Base-by-base conservation (phyloP, 768 basidiomycete species). In the Lactarius indigo region DNA sequence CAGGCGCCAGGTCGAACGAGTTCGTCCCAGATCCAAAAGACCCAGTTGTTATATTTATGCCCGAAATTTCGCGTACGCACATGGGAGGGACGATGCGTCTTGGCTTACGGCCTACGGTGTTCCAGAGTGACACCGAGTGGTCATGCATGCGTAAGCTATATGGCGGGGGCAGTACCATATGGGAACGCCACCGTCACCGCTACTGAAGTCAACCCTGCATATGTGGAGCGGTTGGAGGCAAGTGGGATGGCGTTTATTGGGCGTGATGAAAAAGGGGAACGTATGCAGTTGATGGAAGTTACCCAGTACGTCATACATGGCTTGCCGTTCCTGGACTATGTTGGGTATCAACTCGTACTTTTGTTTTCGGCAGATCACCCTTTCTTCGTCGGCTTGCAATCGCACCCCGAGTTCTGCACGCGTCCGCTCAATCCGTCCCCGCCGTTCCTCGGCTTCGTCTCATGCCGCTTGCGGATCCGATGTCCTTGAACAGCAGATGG, bases 1-100 rank as follows among this genome's bases (percentile, higher is more conserved):
- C 74, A 91, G 94, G 86, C 64, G 94, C 96, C 6, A 90, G 88
- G 57, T 98, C 96, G 3, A 78, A 86, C 35, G 96, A 99, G 77
- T 91, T 98, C 71, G 77, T 83, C 47, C 74, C 84, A 3, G 76
- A 85, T 1, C 79, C 88, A 2, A 75, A 79, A n/a, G 80, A 89
- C 69, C 91, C 90, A 0, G 82, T 95, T 64, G 82, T 98, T 77
- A 83, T 98, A 71, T 98, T 96, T 84, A 99, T 99, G 97, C 97
- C 97, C 20, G 97, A 99, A 76, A 92, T 99, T 72, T 97, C 94
- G 13, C 91, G 90, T 75, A 98, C 96, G 15, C 95, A 98, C 70
- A 94, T 98, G 87, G 97, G 97, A 60, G 97, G 97, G 26, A 99
- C 96, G n/a, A 99, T 99, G 97, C 89, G 97, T 15, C 85, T 98